Base-by-base conservation (phyloP, 106 monocot genomes). In the Platanthera zijinensis region DNA sequence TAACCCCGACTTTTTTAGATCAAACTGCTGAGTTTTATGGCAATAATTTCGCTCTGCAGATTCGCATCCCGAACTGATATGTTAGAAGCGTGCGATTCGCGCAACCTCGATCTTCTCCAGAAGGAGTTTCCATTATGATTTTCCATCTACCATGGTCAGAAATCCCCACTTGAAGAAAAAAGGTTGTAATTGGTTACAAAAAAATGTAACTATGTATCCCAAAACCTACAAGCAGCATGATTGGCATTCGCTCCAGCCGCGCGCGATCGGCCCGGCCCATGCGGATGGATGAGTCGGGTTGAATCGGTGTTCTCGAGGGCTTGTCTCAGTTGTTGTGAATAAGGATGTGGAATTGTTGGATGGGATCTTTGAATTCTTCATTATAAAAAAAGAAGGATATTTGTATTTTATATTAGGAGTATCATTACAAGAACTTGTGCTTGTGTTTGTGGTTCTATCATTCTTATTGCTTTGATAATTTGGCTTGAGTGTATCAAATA, bases 101-200 rank as follows among this genome's bases (percentile, higher is more conserved):
- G 93, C 57, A 93, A 97, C 56, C 86, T 97, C 59, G 93, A 97
- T 72, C 70, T 80, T 79, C 93, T 97, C 30, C 93, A 89, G 82
- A 97, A 97, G 81, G 96, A 96, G 71, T 97, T 93, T 69, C 96
- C 93, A 2, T 84, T 97, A 32, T 93, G 79, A 94, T 61, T 72
- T 51, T 10, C 0, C 72, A 51, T 72, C 51, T 10, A 17, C 50
- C 3, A 12, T 10, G 32, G 66, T 32, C 11, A 66, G 8, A 8
- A 13, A 53, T 8, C 52, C 59, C 59, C 18, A 8, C 18, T 59
- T 21, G 6, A 7, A 19, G 21, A 61, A 21, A 19, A 6, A 18
- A 61, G 7, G 6, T 61, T 1, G 6, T 61, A 19, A 61, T 61
- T 0, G n/a, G 59, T 19, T 61, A 1, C 7, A 61, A 21, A 8